Conservation (phyloP, 257 asterid species). For the Nicotiana tabacum region DNA sequence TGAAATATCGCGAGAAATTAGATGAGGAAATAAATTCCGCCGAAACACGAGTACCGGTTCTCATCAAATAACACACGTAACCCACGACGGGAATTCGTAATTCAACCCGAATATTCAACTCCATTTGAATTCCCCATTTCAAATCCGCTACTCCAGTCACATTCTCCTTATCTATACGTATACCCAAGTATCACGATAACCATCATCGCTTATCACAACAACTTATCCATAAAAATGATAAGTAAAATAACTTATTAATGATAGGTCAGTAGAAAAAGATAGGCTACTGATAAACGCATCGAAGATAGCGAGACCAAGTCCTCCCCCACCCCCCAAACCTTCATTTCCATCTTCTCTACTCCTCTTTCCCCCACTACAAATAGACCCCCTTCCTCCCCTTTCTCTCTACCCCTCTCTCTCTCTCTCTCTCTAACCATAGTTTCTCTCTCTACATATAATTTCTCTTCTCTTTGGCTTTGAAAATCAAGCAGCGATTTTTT, state of each 20-base stretch:
- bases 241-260: fast-evolving
- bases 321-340: constrained; percentile 43
- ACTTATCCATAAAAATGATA: background rate
- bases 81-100: constrained; percentile 17
- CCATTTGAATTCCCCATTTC: constrained; percentile 56
- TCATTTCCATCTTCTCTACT: constrained; percentile 10
- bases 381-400: background rate
- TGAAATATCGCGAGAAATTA: constrained; percentile 13
- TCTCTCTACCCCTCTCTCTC: constrained; percentile 14
- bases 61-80: constrained; percentile 8
- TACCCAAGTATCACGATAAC: constrained; percentile 16
- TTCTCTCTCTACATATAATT: constrained; percentile 26
- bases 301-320: constrained; percentile 98
- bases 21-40: constrained; percentile 12
- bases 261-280: constrained; percentile 60
- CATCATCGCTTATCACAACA: fast-evolving
- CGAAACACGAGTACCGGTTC: constrained; percentile 13
- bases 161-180: constrained; percentile 53
- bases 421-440: constrained; percentile 10
- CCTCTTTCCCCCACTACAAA: background rate
- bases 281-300: constrained; percentile 89
- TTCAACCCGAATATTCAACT: constrained; percentile 77
- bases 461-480: constrained; percentile 25
- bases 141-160: constrained; percentile 64
- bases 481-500: background rate